Evolutionary conservation across 129 eudicot species (phyloP), one percentile per base, ranked within the genome.

Genomic region (Pseudognaphalium luteoalbum): DNA sequence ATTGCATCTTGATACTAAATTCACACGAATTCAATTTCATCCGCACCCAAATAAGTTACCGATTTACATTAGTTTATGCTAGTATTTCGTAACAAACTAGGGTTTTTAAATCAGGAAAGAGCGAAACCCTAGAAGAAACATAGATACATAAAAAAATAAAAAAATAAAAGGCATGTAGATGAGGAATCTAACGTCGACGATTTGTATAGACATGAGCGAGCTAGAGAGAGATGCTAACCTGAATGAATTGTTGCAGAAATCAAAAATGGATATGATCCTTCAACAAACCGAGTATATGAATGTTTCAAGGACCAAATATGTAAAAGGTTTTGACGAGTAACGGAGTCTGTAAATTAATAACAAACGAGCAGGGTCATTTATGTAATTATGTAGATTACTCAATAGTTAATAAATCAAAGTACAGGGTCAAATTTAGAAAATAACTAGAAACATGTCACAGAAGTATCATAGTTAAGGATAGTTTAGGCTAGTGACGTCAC

Each of bases 211-310:
- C 76, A 14, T 25, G 58, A 37, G 7, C 54, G 35, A 47, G 21
- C 6, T 2, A 32, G 20, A 14, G 68, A 64, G 60, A 28, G 41
- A 14, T 7, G 44, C 58, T 37, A 73, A 73, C 68, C 68, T 73
- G 68, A 21, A 20, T 58, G 25, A 73, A 57, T 47, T 47, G 58
- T 73, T 59, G 77, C 77, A 17, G 69, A 59, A 59, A 59, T 39
- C 57, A 21, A 35, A 73, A 22, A 0, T 3, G n/a, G 16, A 12
- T n/a, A n/a, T n/a, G 28, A 25, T 47, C 17, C 54, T 47, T 47
- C n/a, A 47, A 14, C 44, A 39, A 39, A 39, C 11, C 47, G 12
- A 41, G 47, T 9, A 41, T 47, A 12, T 47, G n/a, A 47, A 47
- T 12, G 16, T 2, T 10, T 44, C 52, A 44, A 44, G 12, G 52